Percentiles rank a stretch among this genome's conserved stretches.
These are phyloP conservation scores for Desmodesmus armatus DNA, from an alignment of 139 green algal species.

Conservation along the genomic window DNA sequence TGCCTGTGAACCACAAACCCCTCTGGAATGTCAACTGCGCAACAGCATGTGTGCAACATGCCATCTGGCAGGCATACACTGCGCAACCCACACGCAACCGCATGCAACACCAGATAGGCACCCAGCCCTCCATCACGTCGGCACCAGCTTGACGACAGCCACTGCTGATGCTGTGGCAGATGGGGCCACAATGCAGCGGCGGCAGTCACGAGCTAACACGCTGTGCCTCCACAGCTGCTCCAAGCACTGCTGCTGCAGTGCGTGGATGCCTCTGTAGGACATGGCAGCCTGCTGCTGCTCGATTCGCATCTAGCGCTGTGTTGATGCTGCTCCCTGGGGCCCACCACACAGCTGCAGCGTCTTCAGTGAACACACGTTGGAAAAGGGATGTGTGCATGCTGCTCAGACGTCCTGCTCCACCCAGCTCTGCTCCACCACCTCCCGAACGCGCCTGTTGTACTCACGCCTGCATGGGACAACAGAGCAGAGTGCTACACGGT, in stretches of 20 bases:
- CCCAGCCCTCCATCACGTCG: no score
- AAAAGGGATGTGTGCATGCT: background rate
- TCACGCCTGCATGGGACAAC: slow-evolving; percentile 77
- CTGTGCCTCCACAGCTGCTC: background rate
- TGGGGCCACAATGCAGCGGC: background rate
- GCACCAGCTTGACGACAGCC: background rate
- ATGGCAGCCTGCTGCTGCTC: background rate
- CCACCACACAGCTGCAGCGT: background rate
- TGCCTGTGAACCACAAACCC: no score
- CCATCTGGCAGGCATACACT: background rate
- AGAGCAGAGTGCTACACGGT: no score
- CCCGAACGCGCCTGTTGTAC: slow-evolving; percentile 93
- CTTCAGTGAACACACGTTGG: background rate
- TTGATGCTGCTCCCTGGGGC: background rate
- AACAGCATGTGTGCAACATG: background rate
- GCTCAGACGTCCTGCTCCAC: slow-evolving; percentile 54
- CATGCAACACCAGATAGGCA: background rate
- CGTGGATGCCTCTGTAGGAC: background rate
- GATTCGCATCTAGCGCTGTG: background rate
- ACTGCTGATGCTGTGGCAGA: background rate
- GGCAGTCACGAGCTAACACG: background rate
- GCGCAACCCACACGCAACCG: background rate
- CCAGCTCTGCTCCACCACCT: slow-evolving; percentile 89
- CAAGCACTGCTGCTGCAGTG: background rate
- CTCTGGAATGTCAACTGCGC: background rate